Evolutionary conservation across 495 filamentous ascomycete species (phyloP).

Genomic region (Hypoxylon trugodes): DNA sequence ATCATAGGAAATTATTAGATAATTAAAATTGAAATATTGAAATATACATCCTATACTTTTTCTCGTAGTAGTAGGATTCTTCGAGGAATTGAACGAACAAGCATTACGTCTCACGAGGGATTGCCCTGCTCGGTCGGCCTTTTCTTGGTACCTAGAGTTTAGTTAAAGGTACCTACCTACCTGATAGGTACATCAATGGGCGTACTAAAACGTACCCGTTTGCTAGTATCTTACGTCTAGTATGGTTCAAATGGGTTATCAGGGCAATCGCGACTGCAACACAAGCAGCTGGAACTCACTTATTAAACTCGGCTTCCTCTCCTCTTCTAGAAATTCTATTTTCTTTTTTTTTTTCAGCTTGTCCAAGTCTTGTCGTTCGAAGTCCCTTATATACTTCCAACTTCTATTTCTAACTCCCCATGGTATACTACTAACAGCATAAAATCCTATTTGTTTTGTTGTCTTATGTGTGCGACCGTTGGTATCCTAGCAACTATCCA

Average conservation of each 20-base stretch:
- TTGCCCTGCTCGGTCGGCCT: slow-evolving; percentile 28
- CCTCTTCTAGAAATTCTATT: slow-evolving; percentile 3
- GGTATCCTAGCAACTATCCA: background rate
- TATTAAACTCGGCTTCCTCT: slow-evolving; percentile 2
- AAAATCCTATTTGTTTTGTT: too few species aligned
- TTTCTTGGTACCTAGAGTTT: too few species aligned
- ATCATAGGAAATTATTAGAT: too few species aligned
- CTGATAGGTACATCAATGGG: slow-evolving; percentile 19
- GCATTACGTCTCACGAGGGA: slow-evolving; percentile 14
- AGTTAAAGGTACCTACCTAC: slow-evolving; percentile 2
- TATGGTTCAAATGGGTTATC: too few species aligned
- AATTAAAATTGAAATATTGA: background rate
- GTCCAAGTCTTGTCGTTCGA: background rate
- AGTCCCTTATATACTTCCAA: background rate
- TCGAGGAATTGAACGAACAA: background rate
- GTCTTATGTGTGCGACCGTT: slow-evolving; percentile 14
- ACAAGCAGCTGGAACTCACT: background rate
- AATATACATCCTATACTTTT: background rate
- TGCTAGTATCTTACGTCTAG: too few species aligned
- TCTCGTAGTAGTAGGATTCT: background rate
- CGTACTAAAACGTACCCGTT: too few species aligned
- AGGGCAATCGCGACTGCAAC: slow-evolving; percentile 7
- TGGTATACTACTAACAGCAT: too few species aligned
- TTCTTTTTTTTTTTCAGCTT: background rate
- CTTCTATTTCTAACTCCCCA: background rate